A percentile compares a stretch with the other conserved stretches of the same genome.
These are phyloP conservation scores for Podaxis rugospora DNA, from an alignment of 768 basidiomycete species.

Conservation along the genomic window DNA sequence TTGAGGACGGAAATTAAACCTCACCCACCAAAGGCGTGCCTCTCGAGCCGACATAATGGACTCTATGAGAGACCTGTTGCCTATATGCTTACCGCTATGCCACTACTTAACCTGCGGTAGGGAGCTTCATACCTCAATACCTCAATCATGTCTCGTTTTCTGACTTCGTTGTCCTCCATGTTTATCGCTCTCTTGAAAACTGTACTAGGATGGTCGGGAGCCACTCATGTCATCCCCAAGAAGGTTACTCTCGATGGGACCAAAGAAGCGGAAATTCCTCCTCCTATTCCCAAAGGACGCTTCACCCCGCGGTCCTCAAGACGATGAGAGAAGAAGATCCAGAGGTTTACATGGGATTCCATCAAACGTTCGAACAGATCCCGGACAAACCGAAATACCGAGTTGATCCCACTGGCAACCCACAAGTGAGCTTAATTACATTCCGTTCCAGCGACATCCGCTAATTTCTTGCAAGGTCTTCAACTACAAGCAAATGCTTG, in stretches of 20 bases:
- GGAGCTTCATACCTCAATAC: neutral
- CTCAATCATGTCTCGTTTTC: neutral
- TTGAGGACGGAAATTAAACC: neutral
- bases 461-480: neutral
- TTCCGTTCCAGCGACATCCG: neutral
- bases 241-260: neutral
- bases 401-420: constrained; percentile 13
- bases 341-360: constrained; percentile 26
- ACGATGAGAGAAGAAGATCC: constrained; percentile 23
- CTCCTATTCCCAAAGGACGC: neutral
- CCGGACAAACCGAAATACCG: constrained; percentile 7
- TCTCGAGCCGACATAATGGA: neutral
- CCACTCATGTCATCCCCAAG: neutral
- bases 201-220: neutral
- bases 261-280: neutral
- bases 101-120: neutral
- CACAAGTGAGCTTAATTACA: constrained; percentile 8
- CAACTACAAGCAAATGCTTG: constrained; percentile 4
- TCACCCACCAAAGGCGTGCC: neutral
- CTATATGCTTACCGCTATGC: too few species aligned
- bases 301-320: constrained; percentile 19
- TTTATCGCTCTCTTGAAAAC: neutral
- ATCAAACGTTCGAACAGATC: constrained; percentile 27
- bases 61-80: neutral
- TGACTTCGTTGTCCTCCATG: neutral